Conservation (phyloP, 1,284 basidiomycete genomes). For the Rhodotorula sp. region DNA sequence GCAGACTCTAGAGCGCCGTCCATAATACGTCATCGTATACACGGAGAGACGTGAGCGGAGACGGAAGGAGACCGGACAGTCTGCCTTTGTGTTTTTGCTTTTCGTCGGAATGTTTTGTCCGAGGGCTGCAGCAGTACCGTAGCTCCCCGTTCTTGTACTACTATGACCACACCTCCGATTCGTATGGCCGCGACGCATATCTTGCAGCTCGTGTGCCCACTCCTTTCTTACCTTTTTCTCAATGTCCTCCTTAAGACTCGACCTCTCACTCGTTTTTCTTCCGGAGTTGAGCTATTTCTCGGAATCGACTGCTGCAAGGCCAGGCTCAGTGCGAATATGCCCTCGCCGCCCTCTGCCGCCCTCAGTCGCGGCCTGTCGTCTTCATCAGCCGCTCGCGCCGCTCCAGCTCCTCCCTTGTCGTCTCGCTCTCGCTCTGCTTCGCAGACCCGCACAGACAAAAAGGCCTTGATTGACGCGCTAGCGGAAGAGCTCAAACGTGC, state of each 20-base stretch:
- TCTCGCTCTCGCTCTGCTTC: conserved; percentile 6
- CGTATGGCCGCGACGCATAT: not conserved
- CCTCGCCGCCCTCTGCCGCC: not conserved
- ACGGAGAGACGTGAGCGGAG: not conserved
- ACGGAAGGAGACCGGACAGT: too few species aligned
- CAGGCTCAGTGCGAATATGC: not conserved
- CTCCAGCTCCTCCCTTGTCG: not conserved
- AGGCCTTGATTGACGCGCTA: conserved; percentile 13
- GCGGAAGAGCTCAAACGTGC: conserved; percentile 13
- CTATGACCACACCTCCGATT: not conserved
- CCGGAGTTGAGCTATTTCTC: too few species aligned
- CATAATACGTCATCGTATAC: not conserved
- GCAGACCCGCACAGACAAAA: conserved; percentile 19
- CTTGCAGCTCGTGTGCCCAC: not conserved
- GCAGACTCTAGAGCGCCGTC: too few species aligned
- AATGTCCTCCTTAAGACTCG: not conserved
- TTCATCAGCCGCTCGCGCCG: not conserved
- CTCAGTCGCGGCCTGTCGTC: not conserved
- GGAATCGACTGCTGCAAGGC: not conserved
- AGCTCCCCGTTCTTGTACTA: not conserved
- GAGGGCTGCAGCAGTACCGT: not conserved
- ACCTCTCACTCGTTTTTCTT: too few species aligned
- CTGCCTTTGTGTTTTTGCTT: not conserved
- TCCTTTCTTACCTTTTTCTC: not conserved
- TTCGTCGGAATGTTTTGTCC: not conserved